Percentiles rank a stretch among this genome's conserved stretches.
These are phyloP conservation scores for Coffea canephora DNA, from an alignment of 257 asterid genomes.

Conservation along the genomic window DNA sequence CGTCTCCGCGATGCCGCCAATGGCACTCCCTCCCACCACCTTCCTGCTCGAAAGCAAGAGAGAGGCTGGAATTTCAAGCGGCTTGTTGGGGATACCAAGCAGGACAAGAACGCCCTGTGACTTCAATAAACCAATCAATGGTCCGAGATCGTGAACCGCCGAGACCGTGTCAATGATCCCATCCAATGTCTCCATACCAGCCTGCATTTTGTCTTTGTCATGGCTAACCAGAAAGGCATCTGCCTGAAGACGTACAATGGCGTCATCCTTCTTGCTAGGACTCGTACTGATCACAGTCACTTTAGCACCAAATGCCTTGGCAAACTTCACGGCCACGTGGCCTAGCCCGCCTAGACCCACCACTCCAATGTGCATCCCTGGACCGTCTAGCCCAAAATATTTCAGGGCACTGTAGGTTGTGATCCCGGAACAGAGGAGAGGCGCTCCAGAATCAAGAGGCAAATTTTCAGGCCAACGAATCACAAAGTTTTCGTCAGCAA, in stretches of 20 bases:
- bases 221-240: constrained; percentile 12
- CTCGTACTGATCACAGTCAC: constrained; percentile 17
- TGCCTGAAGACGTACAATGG: constrained; percentile 8
- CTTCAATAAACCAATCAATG: constrained; percentile 15
- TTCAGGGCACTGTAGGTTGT: constrained; percentile 20
- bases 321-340: constrained; percentile 24
- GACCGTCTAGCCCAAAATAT: constrained; percentile 3
- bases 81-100: constrained; percentile 17
- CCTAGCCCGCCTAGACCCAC: constrained; percentile 24
- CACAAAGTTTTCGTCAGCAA: constrained; percentile 6
- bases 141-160: constrained; percentile 8
- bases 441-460: constrained; percentile 19
- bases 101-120: neutral
- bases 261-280: constrained; percentile 14
- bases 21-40: constrained; percentile 4
- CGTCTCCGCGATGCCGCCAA: constrained; percentile 17
- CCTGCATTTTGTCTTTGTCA: constrained; percentile 10
- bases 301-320: constrained; percentile 22
- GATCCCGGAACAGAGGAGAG: constrained; percentile 20
- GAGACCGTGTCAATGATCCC: constrained; percentile 20
- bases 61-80: constrained; percentile 13
- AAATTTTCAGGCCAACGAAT: constrained; percentile 13
- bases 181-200: constrained; percentile 11
- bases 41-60: constrained; percentile 2
- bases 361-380: constrained; percentile 15